A percentile compares a stretch with the other conserved stretches of the same genome.
Conservation (phyloP, 2,329 filamentous ascomycete genomes). For the Xylaria sp. region DNA sequence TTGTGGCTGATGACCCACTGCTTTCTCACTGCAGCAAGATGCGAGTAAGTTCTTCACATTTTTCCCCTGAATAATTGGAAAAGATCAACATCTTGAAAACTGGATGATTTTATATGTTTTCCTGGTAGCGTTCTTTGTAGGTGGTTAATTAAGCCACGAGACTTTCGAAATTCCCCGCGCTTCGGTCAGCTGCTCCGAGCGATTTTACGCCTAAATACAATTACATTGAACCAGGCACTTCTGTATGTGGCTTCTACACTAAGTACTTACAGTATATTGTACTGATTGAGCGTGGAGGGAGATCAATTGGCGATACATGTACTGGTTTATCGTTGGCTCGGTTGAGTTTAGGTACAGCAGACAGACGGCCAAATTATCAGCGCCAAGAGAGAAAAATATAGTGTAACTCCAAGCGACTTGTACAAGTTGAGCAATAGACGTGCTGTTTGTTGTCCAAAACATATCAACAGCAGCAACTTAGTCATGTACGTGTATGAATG, state of each 20-base stretch:
- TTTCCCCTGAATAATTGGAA: neutral
- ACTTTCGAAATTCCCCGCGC: neutral
- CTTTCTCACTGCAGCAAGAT: slow-evolving; percentile 23
- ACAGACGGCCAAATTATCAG: slow-evolving; percentile 24
- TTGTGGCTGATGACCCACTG: slow-evolving; percentile 17
- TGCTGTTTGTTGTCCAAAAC: neutral
- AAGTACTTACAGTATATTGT: neutral
- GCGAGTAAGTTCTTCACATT: slow-evolving; percentile 4
- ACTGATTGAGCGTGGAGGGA: neutral
- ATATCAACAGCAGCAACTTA: neutral
- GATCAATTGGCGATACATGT: neutral
- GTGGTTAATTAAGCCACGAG: neutral
- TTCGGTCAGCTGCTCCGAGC: neutral
- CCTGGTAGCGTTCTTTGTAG: neutral
- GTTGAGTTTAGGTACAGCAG: neutral
- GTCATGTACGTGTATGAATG: neutral
- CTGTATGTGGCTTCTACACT: too few relatives aligned
- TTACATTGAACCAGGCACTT: too few relatives aligned
- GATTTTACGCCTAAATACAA: neutral
- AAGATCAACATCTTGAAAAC: slow-evolving; percentile 4
- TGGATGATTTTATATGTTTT: neutral
- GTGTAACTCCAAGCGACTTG: slow-evolving; percentile 8
- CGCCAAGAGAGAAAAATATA: slow-evolving; percentile 10
- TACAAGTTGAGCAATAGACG: slow-evolving; percentile 1
- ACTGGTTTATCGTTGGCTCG: neutral